These are phyloP conservation scores for Colletotrichum sp. DNA, from an alignment of 2,329 filamentous ascomycete genomes.

Conservation along the genomic window DNA sequence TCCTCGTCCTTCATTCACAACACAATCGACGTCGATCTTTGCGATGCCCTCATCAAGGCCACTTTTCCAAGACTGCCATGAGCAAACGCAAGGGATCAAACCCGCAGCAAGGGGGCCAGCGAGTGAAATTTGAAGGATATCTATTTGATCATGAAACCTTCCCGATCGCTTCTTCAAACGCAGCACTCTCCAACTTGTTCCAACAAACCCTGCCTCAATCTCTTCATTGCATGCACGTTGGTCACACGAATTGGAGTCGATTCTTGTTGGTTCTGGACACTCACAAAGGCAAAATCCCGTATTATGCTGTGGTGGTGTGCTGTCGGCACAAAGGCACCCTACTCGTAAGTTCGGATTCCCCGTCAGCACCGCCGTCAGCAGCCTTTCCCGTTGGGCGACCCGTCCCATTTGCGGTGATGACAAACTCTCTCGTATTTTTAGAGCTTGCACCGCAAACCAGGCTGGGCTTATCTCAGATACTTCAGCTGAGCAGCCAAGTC, in stretches of 20 bases:
- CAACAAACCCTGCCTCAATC: background rate
- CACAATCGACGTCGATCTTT: background rate
- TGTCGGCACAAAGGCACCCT: background rate
- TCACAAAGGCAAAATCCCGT: background rate
- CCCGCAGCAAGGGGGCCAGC: background rate
- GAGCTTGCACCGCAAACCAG: background rate
- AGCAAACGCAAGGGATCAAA: background rate
- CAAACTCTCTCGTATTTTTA: slow-evolving; percentile 15
- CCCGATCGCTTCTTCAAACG: background rate
- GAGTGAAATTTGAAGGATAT: background rate
- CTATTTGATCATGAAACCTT: background rate
- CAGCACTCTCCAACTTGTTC: background rate
- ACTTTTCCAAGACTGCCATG: background rate
- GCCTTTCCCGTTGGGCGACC: background rate
- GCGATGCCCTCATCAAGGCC: background rate
- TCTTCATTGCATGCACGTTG: background rate
- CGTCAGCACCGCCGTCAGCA: background rate
- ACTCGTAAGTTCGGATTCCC: background rate
- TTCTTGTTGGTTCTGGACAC: background rate
- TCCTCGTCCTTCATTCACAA: background rate
- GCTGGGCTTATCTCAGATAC: slow-evolving; percentile 5
- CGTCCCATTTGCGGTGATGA: background rate
- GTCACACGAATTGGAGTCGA: background rate
- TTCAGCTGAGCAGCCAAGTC: slow-evolving; percentile 3
- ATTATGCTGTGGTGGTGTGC: background rate